Base-by-base conservation (phyloP, 495 filamentous ascomycete species). In the Neurospora sp. region DNA sequence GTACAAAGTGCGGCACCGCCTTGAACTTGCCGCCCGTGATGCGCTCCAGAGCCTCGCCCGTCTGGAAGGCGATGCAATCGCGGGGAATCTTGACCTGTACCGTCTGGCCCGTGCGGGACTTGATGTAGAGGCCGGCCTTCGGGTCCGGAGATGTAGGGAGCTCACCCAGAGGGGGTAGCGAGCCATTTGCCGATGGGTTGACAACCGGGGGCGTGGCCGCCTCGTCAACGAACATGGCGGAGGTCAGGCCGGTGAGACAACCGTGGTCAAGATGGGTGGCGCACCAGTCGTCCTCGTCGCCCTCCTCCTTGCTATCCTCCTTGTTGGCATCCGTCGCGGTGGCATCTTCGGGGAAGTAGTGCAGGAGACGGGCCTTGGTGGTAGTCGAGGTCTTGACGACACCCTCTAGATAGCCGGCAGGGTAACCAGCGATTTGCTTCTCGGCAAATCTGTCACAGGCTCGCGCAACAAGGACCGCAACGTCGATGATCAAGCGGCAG, bases 1-100 rank as follows among this genome's bases (percentile, higher is more conserved):
- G 89, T 22, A 99, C 96, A 81, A 97, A 98, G 85, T 99, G 96
- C 78, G 96, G 96, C 70, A 99, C 96, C 1, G 96, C 96, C 78
- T 90, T 91, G 82, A 99, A 97, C 78, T 88, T 90, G 6, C 96
- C 96, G 41, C 84, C 81, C 3, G 96, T 98, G 78, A 99, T 97
- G 16, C 92, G 82, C 83, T 98, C 90, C 70, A 99, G 82, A 1
- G 96, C 91, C 79, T 98, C 94, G 0, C 96, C 96, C 0, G 96
- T 99, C 85, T 99, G 96, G 76, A 99, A 99, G 1, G 93, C 96
- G 41, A 99, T 89, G 81, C 93, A 95, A 76, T 97, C 93, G 40
- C 88, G 85, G 1, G 96, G 96, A 70, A 99, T 98, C 74, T 89
- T 90, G 74, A 98, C 93, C 79, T 97, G 94, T 31, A 92, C 91